Base-by-base conservation (phyloP, 495 filamentous ascomycete species). In the Aspergillus cristatus region DNA sequence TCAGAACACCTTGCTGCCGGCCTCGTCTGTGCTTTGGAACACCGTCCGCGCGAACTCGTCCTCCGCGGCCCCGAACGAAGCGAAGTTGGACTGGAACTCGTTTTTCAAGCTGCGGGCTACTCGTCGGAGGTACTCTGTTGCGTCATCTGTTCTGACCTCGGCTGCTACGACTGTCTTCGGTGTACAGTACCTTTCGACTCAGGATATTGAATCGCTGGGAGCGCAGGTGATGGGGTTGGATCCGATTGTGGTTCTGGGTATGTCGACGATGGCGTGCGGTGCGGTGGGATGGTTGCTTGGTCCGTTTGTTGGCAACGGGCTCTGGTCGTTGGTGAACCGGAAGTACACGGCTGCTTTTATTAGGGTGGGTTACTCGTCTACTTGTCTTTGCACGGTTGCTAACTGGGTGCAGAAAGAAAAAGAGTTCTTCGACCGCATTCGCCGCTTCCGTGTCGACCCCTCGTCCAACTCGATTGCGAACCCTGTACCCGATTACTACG, bases 91-190 rank as follows among this genome's bases (percentile, higher is more conserved):
- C 62, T 98, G 91, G 91, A 82, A 96, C 67, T 76, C 76, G 28
- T 98, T 94, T 75, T 89, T 98, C 73, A 72, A 71, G 46, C 81
- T 97, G 34, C 90, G 91, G 53, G 79, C 81, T 37, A 79, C 76
- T 24, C 84, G 90, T 14, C 82, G 91, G 11, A 75, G 82, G 35
- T 83, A 85, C 72, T 83, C 87, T 45, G 78, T 93, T 28, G 75
- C 65, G 34, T 81, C 82, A 28, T 86, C 82, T 7, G 59, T 94
- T 38, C 50, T 75, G n/a, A 76, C 70, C 28, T 75, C 76, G 22
- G 46, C 74, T n/a, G 50, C 58, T 12, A 72, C 71, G 22, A 82
- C 81, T 1, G 54, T 68, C 0, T 57, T 58, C 6, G 83, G 82
- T n/a, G 71, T 81, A 3, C 54, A 78, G 38, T 46, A 84, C 30